Conservation (phyloP, 2,329 filamentous ascomycete genomes). For the Parafenestella ontariensis region DNA sequence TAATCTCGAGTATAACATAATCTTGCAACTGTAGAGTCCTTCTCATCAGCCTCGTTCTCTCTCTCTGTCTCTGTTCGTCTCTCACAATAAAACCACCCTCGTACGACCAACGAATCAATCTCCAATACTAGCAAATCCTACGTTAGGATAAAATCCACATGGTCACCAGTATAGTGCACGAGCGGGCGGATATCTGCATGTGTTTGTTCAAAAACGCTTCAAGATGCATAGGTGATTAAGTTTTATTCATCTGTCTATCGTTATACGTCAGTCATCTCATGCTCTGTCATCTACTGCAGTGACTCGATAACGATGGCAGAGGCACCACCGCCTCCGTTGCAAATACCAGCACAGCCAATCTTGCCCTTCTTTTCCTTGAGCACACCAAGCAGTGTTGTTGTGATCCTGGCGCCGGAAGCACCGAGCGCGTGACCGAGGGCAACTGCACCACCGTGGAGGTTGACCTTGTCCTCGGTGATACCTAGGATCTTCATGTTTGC, state of each 20-base stretch:
- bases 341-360: conserved; percentile 93
- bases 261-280: conserved; percentile 6
- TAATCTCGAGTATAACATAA: background rate
- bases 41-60: background rate
- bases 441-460: conserved; percentile 92
- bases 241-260: conserved; percentile 8
- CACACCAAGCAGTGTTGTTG: conserved; percentile 88
- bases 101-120: conserved; percentile 10
- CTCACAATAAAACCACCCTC: too few species aligned
- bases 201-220: background rate
- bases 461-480: conserved; percentile 84
- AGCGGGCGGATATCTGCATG: background rate
- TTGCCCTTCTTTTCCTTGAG: conserved; percentile 90
- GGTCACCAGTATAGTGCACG: background rate
- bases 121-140: background rate
- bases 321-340: conserved; percentile 96
- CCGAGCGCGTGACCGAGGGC: conserved; percentile 95
- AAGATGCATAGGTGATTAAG: background rate
- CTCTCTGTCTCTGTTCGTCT: too few species aligned
- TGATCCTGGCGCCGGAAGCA: conserved; percentile 90
- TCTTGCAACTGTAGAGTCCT: background rate
- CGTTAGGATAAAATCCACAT: too few species aligned
- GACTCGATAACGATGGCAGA: conserved; percentile 89
- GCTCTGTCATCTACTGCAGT: conserved; percentile 36
- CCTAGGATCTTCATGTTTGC: conserved; percentile 94